These are phyloP conservation scores for Ceriops tagal DNA, from an alignment of 345 rosid genomes.

Conservation along the genomic window DNA sequence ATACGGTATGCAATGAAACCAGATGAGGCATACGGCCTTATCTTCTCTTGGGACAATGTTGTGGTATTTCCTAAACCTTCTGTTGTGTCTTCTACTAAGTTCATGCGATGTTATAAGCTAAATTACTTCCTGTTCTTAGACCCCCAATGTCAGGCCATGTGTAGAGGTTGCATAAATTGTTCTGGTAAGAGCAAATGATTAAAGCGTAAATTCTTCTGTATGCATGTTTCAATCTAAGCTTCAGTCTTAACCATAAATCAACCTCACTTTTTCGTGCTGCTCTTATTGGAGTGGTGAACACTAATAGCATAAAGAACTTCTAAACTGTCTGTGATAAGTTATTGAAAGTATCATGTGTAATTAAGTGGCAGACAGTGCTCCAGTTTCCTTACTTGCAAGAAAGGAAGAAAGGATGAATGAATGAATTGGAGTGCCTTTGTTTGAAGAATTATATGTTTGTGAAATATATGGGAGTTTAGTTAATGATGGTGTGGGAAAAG, in stretches of 20 bases:
- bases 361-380: background rate
- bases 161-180: slow-evolving; percentile 8
- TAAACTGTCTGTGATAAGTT: too few species aligned
- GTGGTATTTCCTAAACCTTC: slow-evolving; percentile 47
- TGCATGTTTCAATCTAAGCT: background rate
- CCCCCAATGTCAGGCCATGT: background rate
- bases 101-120: background rate
- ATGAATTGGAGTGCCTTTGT: background rate
- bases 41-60: slow-evolving; percentile 97
- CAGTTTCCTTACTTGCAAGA: background rate
- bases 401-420: background rate
- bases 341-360: background rate
- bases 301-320: too few species aligned
- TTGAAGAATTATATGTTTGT: background rate
- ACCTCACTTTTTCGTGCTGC: too few species aligned
- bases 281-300: too few species aligned
- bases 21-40: slow-evolving; percentile 94
- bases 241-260: too few species aligned
- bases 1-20: slow-evolving; percentile 98
- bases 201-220: too few species aligned
- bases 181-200: background rate
- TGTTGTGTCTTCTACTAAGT: background rate
- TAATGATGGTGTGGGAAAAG: too few species aligned
- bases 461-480: too few species aligned
- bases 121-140: background rate